phyloP scores from a whole-genome alignment of 139 green algal genomes.

The Chlamydomonas incerta region DNA sequence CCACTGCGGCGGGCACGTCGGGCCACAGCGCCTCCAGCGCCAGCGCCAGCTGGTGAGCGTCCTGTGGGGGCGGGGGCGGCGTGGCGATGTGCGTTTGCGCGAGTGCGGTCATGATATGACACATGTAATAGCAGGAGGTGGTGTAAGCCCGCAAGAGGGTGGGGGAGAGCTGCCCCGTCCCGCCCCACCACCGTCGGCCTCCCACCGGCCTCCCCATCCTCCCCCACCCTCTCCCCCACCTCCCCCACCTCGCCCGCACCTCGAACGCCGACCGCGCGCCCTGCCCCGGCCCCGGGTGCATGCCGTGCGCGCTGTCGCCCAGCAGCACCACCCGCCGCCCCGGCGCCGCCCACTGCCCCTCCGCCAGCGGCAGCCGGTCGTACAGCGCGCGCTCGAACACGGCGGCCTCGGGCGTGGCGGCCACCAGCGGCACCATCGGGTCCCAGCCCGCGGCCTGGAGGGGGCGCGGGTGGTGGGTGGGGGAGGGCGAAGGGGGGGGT shows the following conservation, averaged over 20 bases:
- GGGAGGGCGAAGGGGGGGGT: not conserved
- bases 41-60: conserved; percentile 56
- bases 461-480: not conserved
- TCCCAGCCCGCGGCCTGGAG: conserved; percentile 2
- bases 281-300: conserved; percentile 63
- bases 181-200: too few relatives aligned
- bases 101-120: too few relatives aligned
- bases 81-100: too few relatives aligned
- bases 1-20: conserved; percentile 16
- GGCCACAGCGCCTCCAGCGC: conserved; percentile 53
- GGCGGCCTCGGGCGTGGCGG: conserved; percentile 53
- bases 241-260: too few relatives aligned
- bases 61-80: not conserved
- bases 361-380: conserved; percentile 49
- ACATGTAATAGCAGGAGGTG: too few relatives aligned
- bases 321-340: conserved; percentile 57
- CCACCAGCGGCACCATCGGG: conserved; percentile 17
- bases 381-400: conserved; percentile 67
- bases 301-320: conserved; percentile 63
- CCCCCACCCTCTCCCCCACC: too few relatives aligned
- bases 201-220: too few relatives aligned
- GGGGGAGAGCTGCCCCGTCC: too few relatives aligned
- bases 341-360: conserved; percentile 10
- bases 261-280: conserved; percentile 63
- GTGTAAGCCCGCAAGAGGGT: too few relatives aligned